Evolutionary conservation across 129 eudicot genomes (phyloP).

Genomic region (Artemisia tridentata): DNA sequence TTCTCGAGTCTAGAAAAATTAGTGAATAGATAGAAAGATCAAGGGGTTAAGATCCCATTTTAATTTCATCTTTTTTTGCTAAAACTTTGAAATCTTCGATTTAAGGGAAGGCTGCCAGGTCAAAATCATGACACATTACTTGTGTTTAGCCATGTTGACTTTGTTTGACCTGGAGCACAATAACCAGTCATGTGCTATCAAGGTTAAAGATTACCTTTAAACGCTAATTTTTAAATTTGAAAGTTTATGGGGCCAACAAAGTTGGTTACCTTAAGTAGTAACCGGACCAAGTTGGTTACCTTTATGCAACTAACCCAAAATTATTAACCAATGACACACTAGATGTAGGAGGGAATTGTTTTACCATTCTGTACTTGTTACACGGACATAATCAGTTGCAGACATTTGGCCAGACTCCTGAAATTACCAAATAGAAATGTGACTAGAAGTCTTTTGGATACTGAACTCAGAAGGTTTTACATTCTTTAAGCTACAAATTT

Average conservation of each 20-base stretch:
- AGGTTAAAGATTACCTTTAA: too few relatives aligned
- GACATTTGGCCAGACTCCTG: constrained; percentile 96
- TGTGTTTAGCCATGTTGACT: too few relatives aligned
- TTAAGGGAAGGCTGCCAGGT: too few relatives aligned
- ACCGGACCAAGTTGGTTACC: too few relatives aligned
- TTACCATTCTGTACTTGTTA: constrained; percentile 98
- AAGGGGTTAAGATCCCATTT: not conserved
- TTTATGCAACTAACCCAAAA: too few relatives aligned
- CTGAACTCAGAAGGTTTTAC: not conserved
- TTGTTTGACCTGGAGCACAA: too few relatives aligned
- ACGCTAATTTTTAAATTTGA: too few relatives aligned
- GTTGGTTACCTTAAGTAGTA: too few relatives aligned
- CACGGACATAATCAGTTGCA: constrained; percentile 77
- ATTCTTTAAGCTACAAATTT: not conserved
- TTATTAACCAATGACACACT: not conserved
- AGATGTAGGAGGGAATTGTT: constrained; percentile 13
- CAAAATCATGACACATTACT: too few relatives aligned
- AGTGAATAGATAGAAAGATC: constrained; percentile 3
- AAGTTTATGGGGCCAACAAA: too few relatives aligned
- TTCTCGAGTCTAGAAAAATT: constrained; percentile 14
- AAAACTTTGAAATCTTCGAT: too few relatives aligned
- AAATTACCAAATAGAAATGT: constrained; percentile 14
- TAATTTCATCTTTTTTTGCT: not conserved
- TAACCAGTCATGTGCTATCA: too few relatives aligned
- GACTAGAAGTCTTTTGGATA: constrained; percentile 1